Evolutionary conservation across 306 rosid genomes (phyloP), one percentile per base, ranked within the genome.

Genomic region (Betula pendula): DNA sequence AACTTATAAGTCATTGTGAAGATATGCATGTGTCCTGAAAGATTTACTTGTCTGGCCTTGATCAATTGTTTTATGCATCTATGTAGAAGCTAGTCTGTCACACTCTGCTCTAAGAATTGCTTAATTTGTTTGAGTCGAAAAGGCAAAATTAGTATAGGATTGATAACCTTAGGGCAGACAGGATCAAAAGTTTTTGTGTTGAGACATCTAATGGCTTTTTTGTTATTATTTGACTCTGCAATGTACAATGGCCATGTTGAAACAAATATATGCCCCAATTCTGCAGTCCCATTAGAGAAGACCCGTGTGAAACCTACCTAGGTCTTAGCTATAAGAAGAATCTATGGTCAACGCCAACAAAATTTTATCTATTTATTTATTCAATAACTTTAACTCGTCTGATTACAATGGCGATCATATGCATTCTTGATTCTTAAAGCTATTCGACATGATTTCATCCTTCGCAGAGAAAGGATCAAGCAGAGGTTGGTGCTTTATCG

Each of bases 401-500:
- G 42, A 52, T 72, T 55, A 66, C 56, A 20, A 17, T 40, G 47
- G 45, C 16, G 15, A 33, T 59, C 24, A 43, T 48, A 62, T 59
- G 33, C 75, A 49, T 72, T 59, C 53, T 53, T 22, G 75, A 71
- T 35, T 35, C 45, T 42, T 63, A 66, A 25, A 66, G 20, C 38
- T 42, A 75, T 70, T 3, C 20, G 53, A 67, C 59, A 78, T 42
- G 62, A 55, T 73, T 82, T 81, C 19, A 19, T 79, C 79, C 19
- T 78, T 85, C 1, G 68, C 87, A 95, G 97, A 71, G 84, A 81
- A 71, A 88, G 97, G 85, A 88, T 95, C 83, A 92, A 92, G 86
- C 97, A 88, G 77, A 87, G 91, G 82, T 76, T 95, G 78, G 93
- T 74, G 59, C 96, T 90, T 65, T 95, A 85, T 86, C 97, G 86